Base-by-base conservation (phyloP, 257 asterid genomes). In the Solanum gracilifrons region DNA sequence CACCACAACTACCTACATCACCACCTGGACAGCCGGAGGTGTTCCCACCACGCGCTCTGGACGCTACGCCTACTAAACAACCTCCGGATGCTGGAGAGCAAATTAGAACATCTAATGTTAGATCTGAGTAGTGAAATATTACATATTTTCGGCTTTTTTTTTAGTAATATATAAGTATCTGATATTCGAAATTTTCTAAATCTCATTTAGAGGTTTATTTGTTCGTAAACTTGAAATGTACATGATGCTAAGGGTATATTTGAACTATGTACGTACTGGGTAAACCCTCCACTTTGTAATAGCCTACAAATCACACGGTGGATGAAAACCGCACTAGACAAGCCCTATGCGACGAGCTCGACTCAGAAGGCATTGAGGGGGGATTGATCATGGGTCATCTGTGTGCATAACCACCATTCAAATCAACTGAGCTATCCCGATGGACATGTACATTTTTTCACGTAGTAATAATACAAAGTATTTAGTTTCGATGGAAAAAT, bases 11-110 rank as follows among this genome's bases (percentile, higher is more conserved):
- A 4, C 13, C 66, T 7, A 48, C 35, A 9, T 68, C 87, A 9
- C 87, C 79, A 1, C 95, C 93, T 1, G 89, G 88, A 25, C 88
- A 83, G 5, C 94, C 95, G 6, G 98, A 93, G 83, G 90, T 90
- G 23, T 72, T 89, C n/a, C 97, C 98, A 2, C 95, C 96, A 6
- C 88, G 72, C 68, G 92, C 91, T 85, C 95, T 93, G 9, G 92
- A 90, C 7, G 87, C 86, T 3, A 58, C 31, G 7, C 92, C 92
- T 25, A 89, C 91, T 29, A 31, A 72, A 72, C 43, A 48, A 87
- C 88, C 92, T 3, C 92, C 89, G 15, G 92, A 87, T 69, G 91
- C 90, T 7, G 89, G 75, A 69, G 86, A 64, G 86, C 86, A 83
- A 83, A 83, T 83, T 20, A 37, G 71, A 48, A 33, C 32, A 32